Evolutionary conservation across 495 filamentous ascomycete species (phyloP), one percentile per base, ranked within the genome.

Genomic region (Xylaria telfairii): DNA sequence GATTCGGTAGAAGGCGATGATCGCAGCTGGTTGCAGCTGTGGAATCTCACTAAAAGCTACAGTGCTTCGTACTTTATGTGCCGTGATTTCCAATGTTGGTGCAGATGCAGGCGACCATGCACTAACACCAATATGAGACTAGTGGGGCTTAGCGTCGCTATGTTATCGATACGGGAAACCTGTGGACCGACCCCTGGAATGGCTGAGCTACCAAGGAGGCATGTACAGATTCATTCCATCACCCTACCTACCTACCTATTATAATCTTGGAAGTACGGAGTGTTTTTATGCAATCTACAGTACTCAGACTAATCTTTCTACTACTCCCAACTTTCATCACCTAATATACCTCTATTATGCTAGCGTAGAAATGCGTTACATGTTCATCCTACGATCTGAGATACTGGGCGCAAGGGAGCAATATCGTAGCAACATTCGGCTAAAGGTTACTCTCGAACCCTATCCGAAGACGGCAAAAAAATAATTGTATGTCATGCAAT

Each of bases 11-110:
- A 73, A 71, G 71, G 47, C 30, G 30, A 49, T 51, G 53, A 63
- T 68, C 71, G 34, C 76, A 78, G 76, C 76, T 78, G 76, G 63
- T 62, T 42, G 63, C 69, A 71, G 69, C 69, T 71, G 69, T 9
- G 64, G 62, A 54, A 67, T 44, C 44, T 54, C 42, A 69, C 30
- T 65, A 1, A 26, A 26, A 15, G n/a, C n/a, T n/a, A n/a, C n/a
- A n/a, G n/a, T n/a, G n/a, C n/a, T n/a, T n/a, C n/a, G n/a, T n/a
- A n/a, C n/a, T n/a, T n/a, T n/a, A n/a, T n/a, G n/a, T n/a, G n/a
- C n/a, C n/a, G 21, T 53, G 49, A 9, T 53, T 53, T 53, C n/a
- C n/a, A n/a, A n/a, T n/a, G 49, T 53, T 54, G 51, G 12, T 30
- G 26, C 13, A 30, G 51, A 54, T 28, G 51, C 51, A 30, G 24